Evolutionary conservation across 139 green algal species (phyloP), one percentile per base, ranked within the genome.

Genomic region (Chlorella sorokiniana): DNA sequence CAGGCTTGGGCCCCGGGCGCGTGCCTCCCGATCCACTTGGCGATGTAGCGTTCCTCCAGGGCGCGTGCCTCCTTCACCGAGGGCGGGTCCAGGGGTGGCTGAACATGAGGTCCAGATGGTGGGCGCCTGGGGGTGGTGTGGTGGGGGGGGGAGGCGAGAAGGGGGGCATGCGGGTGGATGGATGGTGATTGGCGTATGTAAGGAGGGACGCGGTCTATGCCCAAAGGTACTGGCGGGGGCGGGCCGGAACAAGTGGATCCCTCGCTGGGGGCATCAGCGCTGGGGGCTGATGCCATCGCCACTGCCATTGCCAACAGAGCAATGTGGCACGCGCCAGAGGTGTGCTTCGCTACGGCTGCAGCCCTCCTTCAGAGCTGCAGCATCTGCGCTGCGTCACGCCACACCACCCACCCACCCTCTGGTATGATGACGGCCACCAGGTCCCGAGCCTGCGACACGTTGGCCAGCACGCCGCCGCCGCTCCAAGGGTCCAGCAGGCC

Each of bases 391-490:
- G 3, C 6, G 4, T 9, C 29, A 61, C 3, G 11, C 4, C 64
- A 48, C n/a, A 56, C 35, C 35, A 31, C 7, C 16, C 4, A 16
- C 73, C 9, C 22, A 54, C 90, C 90, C 52, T 91, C 85, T 16
- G 87, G 83, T 52, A 94, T 94, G 64, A 87, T 59, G 29, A 94
- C 72, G 27, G 89, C 84, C 54, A 91, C 83, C 23, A 93, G 23
- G 73, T 79, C 73, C 23, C 63, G 63, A 1, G 84, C 81, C 3
- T 89, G 76, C 4, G 70, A 84, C 8, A 93, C 38, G 72, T 89
- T 87, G 29, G 83, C 27, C 56, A 94, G 73, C 65, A 88, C 84
- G 11, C 81, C 84, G 25, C 76, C 84, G 23, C 35, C 48, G 29
- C 54, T 79, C 88, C 89, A 92, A n/a, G 89, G 89, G 71, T 92